phyloP scores from a whole-genome alignment of 1,284 basidiomycete genomes.

The Acaromyces ingoldii region DNA sequence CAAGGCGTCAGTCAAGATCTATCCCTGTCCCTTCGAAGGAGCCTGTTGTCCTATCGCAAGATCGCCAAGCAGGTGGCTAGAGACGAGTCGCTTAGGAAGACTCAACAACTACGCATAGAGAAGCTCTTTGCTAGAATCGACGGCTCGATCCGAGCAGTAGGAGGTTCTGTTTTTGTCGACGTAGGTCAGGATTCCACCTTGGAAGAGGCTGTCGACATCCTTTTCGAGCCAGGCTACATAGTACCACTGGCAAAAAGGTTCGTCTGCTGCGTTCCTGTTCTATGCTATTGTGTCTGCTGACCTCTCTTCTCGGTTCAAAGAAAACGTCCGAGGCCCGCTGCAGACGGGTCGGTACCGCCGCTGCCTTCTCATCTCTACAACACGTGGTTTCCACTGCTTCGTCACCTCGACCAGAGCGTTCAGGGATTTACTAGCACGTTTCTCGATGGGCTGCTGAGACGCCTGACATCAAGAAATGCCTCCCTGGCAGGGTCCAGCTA shows the following conservation, averaged over 20 bases:
- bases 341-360: background rate
- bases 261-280: background rate
- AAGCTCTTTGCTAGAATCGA: background rate
- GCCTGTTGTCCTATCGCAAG: conserved; percentile 18
- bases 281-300: background rate
- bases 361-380: background rate
- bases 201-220: background rate
- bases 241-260: conserved; percentile 1
- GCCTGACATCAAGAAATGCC: background rate
- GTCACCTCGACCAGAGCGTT: background rate
- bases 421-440: background rate
- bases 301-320: background rate
- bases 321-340: background rate
- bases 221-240: conserved; percentile 1
- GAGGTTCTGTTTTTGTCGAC: no score
- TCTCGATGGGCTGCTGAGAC: background rate
- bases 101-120: background rate
- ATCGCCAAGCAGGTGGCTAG: conserved; percentile 27
- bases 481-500: background rate
- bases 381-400: conserved; percentile 1
- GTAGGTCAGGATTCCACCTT: background rate
- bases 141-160: background rate
- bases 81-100: conserved; percentile 25
- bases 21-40: conserved; percentile 2
- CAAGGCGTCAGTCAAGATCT: background rate